Percentiles rank a stretch among this genome's conserved stretches.
phyloP scores from a whole-genome alignment of 176 grass and related monocot genomes.

The Oryza punctata region DNA sequence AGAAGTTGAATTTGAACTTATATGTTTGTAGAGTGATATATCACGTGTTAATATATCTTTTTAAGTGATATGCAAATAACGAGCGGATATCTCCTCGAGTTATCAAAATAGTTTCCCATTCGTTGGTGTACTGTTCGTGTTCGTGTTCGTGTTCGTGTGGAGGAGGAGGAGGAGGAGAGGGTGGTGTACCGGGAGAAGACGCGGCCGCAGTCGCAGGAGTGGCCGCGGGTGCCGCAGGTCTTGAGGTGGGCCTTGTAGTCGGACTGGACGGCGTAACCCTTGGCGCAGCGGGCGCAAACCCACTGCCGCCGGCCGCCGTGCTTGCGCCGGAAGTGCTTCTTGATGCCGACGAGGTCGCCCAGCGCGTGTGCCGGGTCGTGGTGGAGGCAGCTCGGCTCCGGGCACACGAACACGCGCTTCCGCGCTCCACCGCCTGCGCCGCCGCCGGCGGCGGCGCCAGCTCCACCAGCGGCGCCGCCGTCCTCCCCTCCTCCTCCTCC shows the following conservation, averaged over 20 bases:
- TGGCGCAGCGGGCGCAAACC: conserved; percentile 76
- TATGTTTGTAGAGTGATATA: no score
- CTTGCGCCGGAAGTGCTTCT: conserved; percentile 93
- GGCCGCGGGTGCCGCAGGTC: conserved; percentile 89
- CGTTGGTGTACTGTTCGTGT: no score
- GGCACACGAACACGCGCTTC: conserved; percentile 86
- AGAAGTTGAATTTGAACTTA: no score
- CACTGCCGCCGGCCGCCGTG: conserved; percentile 81
- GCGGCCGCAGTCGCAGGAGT: conserved; percentile 94
- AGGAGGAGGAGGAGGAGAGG: no score
- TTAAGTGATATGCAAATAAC: no score
- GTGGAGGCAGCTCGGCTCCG: conserved; percentile 89
- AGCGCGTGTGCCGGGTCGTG: conserved; percentile 85
- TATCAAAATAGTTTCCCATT: no score
- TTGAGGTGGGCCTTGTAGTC: conserved; percentile 99
- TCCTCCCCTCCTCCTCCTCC: conserved; percentile 27
- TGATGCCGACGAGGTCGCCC: conserved; percentile 88
- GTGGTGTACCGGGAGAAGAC: conserved; percentile 66
- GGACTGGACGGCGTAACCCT: conserved; percentile 88
- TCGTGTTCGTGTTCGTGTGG: no score
- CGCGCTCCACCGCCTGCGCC: background rate
- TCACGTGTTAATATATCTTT: no score
- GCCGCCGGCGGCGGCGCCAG: background rate
- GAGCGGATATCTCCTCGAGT: no score
- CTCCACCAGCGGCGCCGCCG: background rate